Percentiles rank a stretch among this genome's conserved stretches.
Evolutionary conservation across 805 yeast species (phyloP).

Genomic region (Candida ovalis): DNA sequence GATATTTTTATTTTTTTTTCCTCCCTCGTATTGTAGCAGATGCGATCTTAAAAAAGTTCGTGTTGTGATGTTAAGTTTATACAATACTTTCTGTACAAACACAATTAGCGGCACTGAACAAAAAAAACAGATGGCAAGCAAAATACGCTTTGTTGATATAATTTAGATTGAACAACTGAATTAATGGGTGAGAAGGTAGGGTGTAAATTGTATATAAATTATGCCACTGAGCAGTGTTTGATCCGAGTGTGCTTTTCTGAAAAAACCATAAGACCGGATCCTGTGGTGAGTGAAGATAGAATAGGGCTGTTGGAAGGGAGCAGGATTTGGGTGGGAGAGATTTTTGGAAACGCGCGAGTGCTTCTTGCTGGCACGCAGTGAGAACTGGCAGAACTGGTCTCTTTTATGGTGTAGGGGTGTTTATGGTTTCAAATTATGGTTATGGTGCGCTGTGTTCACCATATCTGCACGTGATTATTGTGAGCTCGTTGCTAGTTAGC

Average conservation of each 20-base stretch:
- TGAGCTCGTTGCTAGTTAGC: too few species aligned
- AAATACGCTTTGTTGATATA: neutral
- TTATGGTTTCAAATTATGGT: too few species aligned
- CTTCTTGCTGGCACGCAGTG: too few species aligned
- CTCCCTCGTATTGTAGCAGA: neutral
- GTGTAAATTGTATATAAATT: neutral
- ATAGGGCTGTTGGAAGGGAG: neutral
- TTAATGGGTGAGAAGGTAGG: neutral
- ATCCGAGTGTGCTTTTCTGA: neutral
- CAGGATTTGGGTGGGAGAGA: too few species aligned
- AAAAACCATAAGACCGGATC: neutral
- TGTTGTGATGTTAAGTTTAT: neutral
- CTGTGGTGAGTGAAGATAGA: neutral
- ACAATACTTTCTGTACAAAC: neutral
- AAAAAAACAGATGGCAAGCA: neutral
- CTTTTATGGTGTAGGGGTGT: too few species aligned
- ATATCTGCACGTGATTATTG: too few species aligned
- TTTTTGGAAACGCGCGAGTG: neutral
- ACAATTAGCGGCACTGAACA: neutral
- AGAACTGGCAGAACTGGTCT: too few species aligned
- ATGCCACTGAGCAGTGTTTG: neutral
- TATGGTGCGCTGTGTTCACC: too few species aligned
- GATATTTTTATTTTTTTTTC: neutral
- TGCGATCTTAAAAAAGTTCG: slow-evolving; percentile 1
- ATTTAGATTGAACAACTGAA: neutral